These are phyloP conservation scores for Zymoseptoria brevis DNA, from an alignment of 2,329 filamentous ascomycete genomes.

Conservation along the genomic window DNA sequence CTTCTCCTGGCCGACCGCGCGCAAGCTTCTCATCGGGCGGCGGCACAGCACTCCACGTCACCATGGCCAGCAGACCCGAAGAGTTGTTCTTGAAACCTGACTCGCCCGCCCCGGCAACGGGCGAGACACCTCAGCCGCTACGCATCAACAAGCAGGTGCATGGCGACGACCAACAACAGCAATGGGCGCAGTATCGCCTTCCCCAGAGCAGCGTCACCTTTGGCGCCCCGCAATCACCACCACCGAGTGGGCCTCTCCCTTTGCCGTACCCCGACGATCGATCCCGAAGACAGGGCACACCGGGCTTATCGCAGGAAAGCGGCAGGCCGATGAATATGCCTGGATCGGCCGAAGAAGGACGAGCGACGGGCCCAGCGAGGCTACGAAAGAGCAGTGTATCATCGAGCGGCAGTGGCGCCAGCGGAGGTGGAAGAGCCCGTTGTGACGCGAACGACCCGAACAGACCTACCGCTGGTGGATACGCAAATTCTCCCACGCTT, in stretches of 20 bases:
- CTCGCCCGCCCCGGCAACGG: conserved; percentile 5
- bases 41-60: background rate
- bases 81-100: conserved; percentile 18
- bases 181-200: conserved; percentile 29
- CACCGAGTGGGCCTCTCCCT: conserved; percentile 21
- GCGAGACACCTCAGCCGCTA: conserved; percentile 25
- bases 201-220: conserved; percentile 23
- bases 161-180: conserved; percentile 20
- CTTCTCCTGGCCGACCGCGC: background rate
- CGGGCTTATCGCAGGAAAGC: conserved; percentile 9
- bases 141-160: conserved; percentile 25
- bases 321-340: conserved; percentile 16
- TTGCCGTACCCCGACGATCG: conserved; percentile 27
- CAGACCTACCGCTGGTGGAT: conserved; percentile 40
- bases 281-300: conserved; percentile 14
- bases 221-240: conserved; percentile 26
- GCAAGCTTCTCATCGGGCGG: background rate
- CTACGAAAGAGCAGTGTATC: conserved; percentile 25
- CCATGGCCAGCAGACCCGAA: conserved; percentile 14
- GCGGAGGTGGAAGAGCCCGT: conserved; percentile 28
- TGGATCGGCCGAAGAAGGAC: conserved; percentile 23
- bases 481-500: conserved; percentile 31
- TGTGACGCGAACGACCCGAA: conserved; percentile 44
- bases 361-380: conserved; percentile 12
- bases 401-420: conserved; percentile 21